Evolutionary conservation across 805 yeast genomes (phyloP).

Genomic region (Schizosaccharomyces octosporus): DNA sequence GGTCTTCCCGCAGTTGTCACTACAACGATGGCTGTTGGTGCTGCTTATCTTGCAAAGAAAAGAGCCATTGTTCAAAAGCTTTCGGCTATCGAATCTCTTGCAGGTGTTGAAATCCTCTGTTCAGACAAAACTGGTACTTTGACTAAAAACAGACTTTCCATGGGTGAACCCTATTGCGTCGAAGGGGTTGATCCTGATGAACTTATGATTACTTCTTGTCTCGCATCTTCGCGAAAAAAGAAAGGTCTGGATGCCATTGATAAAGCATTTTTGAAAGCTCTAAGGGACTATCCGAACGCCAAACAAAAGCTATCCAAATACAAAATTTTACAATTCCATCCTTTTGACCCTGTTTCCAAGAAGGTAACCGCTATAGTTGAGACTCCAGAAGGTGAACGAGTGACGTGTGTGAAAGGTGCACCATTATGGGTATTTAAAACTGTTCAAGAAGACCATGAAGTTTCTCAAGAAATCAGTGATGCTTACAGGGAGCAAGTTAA

Average conservation of each 20-base stretch:
- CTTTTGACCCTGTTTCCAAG: slow-evolving; percentile 93
- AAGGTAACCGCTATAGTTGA: slow-evolving; percentile 86
- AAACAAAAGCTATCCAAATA: slow-evolving; percentile 78
- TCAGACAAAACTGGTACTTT: slow-evolving; percentile 96
- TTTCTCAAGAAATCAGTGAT: slow-evolving; percentile 80
- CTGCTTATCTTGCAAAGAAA: slow-evolving; percentile 91
- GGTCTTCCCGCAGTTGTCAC: slow-evolving; percentile 97
- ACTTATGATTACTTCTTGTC: slow-evolving; percentile 88
- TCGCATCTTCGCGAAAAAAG: slow-evolving; percentile 94
- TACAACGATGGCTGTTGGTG: slow-evolving; percentile 99
- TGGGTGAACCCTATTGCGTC: slow-evolving; percentile 93
- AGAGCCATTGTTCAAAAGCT: slow-evolving; percentile 91
- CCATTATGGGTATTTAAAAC: slow-evolving; percentile 91
- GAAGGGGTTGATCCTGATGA: slow-evolving; percentile 92
- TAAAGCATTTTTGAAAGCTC: slow-evolving; percentile 84
- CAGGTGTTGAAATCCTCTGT: slow-evolving; percentile 94
- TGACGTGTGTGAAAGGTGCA: slow-evolving; percentile 92
- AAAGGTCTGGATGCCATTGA: slow-evolving; percentile 96
- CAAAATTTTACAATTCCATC: slow-evolving; percentile 87
- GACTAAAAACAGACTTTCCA: slow-evolving; percentile 86
- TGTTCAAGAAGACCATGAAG: slow-evolving; percentile 90
- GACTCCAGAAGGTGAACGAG: slow-evolving; percentile 88
- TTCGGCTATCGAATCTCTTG: slow-evolving; percentile 88
- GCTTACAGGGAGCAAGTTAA: slow-evolving; percentile 92
- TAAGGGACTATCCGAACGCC: slow-evolving; percentile 72